Evolutionary conservation across 805 yeast species (phyloP).

Genomic region (Candida ortonii): DNA sequence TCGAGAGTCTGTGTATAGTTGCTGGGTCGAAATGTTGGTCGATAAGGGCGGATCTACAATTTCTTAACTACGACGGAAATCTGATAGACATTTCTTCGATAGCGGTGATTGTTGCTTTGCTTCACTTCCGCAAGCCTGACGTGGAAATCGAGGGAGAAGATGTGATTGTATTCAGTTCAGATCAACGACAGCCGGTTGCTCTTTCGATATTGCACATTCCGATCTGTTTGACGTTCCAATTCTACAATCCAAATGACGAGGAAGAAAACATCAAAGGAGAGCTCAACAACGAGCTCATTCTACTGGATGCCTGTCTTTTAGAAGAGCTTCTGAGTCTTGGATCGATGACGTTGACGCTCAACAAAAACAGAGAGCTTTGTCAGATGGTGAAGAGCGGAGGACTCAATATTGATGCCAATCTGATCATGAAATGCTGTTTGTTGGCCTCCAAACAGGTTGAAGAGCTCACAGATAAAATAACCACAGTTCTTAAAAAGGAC

Average conservation of each 20-base stretch:
- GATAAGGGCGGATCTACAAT: constrained; percentile 85
- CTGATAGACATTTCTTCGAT: constrained; percentile 86
- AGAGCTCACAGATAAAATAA: constrained; percentile 60
- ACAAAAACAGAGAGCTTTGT: constrained; percentile 86
- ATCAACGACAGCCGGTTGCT: constrained; percentile 85
- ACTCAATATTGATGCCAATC: constrained; percentile 68
- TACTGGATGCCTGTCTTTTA: constrained; percentile 71
- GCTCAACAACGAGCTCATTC: constrained; percentile 52
- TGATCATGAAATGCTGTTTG: constrained; percentile 64
- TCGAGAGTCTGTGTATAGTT: constrained; percentile 84
- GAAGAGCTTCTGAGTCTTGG: constrained; percentile 82
- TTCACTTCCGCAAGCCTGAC: constrained; percentile 84
- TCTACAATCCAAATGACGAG: constrained; percentile 63
- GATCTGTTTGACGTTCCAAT: constrained; percentile 83
- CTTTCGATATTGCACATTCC: constrained; percentile 86
- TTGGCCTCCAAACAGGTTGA: constrained; percentile 65
- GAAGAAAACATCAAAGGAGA: constrained; percentile 74
- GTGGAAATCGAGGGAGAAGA: constrained; percentile 66
- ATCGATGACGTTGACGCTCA: constrained; percentile 77
- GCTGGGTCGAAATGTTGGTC: constrained; percentile 94
- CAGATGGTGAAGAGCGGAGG: constrained; percentile 93
- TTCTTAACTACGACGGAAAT: constrained; percentile 89
- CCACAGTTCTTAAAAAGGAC: constrained; percentile 52
- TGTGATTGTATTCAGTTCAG: constrained; percentile 62
- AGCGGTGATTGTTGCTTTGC: constrained; percentile 82